Base-by-base conservation (phyloP, 2,329 filamentous ascomycete genomes). In the Myriangium duriaei region DNA sequence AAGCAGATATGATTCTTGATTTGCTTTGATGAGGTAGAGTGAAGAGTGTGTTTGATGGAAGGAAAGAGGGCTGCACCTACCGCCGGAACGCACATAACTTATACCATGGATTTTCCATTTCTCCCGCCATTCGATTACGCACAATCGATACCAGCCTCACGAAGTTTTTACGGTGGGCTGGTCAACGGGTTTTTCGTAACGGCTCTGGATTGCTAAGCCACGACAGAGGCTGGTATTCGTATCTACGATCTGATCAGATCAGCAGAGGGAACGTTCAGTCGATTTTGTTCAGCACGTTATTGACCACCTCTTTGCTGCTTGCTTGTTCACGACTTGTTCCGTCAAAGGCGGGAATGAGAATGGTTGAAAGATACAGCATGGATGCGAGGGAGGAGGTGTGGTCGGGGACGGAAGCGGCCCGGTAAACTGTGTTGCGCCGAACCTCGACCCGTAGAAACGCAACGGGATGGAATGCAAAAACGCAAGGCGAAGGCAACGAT, bases 1-100 rank as follows among this genome's bases (percentile, higher is more conserved):
- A n/a, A n/a, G n/a, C n/a, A n/a, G n/a, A n/a, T n/a, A 32, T 29
- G 34, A 34, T 30, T 37, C 24, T 40, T 41, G 31, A 34, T 34
- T 16, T 31, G 34, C 34, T 32, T 32, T 36, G 32, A 17, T 30
- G 13, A 14, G 11, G 11, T 24, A 32, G 29, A 30, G 39, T 21
- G 36, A 28, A 31, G 19, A 16, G 15, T n/a, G 15, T 17, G 10
- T 16, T 26, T 7, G 21, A 26, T 7, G 21, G 21, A 26, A n/a
- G n/a, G n/a, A 26, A n/a, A 26, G 21, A 26, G 21, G n/a, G 21
- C 21, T 26, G 21, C 21, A 26, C 21, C 21, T 26, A 26, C 21
- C 21, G 21, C 21, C 21, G 21, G 21, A 26, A 26, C n/a, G 21
- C 21, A 26, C 11, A n/a, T 17, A 33, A 12, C 29, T 39, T 39